Evolutionary conservation across 768 basidiomycete species (phyloP), one percentile per base, ranked within the genome.

Genomic region (Amanita subjunquillea): DNA sequence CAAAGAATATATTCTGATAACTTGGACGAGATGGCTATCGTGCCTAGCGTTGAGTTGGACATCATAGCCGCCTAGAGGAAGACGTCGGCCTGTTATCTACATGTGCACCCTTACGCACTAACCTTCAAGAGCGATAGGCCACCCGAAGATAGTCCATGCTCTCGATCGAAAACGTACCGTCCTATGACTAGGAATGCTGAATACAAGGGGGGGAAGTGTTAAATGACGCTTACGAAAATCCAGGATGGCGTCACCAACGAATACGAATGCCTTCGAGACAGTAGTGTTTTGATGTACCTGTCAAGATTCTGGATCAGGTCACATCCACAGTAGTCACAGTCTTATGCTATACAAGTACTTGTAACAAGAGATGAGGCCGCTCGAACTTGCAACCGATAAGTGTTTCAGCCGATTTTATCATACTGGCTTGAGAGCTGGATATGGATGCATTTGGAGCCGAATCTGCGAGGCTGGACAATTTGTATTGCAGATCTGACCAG

Each of bases 191-290:
- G 47, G 39, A 54, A 50, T n/a, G 48, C 42, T 55, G 43, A 48
- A 39, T n/a, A 41, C 30, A 27, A 13, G 3, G 29, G 37, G 1
- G 25, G 0, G 15, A 7, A 34, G 41, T n/a, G 45, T 49, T 38
- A 27, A 43, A 39, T 34, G 12, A 27, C 38, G 69, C 87, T 51
- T 60, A 91, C 90, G 66, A 54, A 89, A 86, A 64, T 92, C 91
- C 23, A 93, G 75, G 48, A 93, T 78, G 1, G 87, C 87, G 67
- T 93, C 91, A 10, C 91, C 91, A 38, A 91, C 72, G 62, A 91
- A 93, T 63, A 91, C 89, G 34, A 92, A 73, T 39, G 38, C 38
- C 53, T 86, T 73, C 59, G 90, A 86, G 60, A 87, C 86, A 15
- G 77, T 77, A 12, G 73, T 77, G 36, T 34, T n/a, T 20, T 45